Conservation (phyloP, 805 yeast species). For the Pichia cephalocereana region DNA sequence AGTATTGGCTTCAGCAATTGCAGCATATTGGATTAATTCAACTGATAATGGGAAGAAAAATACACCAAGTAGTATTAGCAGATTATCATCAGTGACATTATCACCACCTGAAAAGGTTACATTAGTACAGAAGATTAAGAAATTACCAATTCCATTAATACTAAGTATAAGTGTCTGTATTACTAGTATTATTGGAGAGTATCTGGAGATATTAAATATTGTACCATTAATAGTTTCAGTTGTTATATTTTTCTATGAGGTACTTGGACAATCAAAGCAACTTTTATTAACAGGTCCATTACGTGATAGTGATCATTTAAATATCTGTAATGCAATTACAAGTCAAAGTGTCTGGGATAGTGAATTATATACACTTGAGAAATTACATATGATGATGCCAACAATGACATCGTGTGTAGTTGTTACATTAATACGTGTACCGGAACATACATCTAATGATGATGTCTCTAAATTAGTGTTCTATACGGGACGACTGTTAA, state of each 20-base stretch:
- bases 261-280: neutral
- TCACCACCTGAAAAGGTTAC: neutral
- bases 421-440: neutral
- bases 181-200: neutral
- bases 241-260: neutral
- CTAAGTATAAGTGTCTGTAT: neutral
- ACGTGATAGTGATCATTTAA: neutral
- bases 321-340: neutral
- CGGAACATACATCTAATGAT: neutral
- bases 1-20: neutral
- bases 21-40: neutral
- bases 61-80: neutral
- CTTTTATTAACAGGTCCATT: neutral
- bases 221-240: neutral
- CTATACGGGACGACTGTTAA: neutral
- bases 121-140: neutral
- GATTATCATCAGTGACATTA: neutral
- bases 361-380: neutral
- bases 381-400: neutral
- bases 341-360: neutral
- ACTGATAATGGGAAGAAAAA: neutral
- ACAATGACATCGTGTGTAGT: neutral
- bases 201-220: neutral
- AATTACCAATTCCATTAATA: neutral
- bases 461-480: neutral